Conservation (phyloP, 805 yeast genomes). For the Pichia kluyveri region DNA sequence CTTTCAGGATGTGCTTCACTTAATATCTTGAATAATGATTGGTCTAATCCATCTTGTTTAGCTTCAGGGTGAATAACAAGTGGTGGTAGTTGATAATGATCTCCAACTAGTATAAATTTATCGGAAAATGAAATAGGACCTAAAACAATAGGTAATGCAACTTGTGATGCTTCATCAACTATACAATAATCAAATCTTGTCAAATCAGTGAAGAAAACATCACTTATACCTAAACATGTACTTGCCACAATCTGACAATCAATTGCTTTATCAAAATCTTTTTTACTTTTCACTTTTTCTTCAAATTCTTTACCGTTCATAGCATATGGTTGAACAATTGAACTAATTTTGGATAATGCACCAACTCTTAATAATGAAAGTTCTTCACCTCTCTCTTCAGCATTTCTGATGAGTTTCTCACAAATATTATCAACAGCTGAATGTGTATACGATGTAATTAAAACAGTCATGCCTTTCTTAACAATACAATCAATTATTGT, state of each 20-base stretch:
- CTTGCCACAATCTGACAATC: slow-evolving; percentile 74
- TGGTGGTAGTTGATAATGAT: slow-evolving; percentile 90
- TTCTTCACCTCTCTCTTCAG: not conserved
- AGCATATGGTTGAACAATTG: slow-evolving; percentile 44
- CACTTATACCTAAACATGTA: slow-evolving; percentile 73
- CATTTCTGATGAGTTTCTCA: slow-evolving; percentile 44
- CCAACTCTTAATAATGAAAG: slow-evolving; percentile 64
- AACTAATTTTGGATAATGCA: slow-evolving; percentile 47
- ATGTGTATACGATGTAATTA: slow-evolving; percentile 83
- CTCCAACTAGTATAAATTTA: slow-evolving; percentile 89
- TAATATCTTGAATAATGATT: slow-evolving; percentile 66
- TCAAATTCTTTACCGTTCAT: slow-evolving; percentile 31
- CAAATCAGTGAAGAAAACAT: slow-evolving; percentile 45
- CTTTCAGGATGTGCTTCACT: slow-evolving; percentile 66
- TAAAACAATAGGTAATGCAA: slow-evolving; percentile 80
- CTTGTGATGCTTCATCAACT: slow-evolving; percentile 94
- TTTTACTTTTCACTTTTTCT: slow-evolving; percentile 24
- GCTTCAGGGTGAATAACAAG: slow-evolving; percentile 67
- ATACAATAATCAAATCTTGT: slow-evolving; percentile 81
- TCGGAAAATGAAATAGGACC: slow-evolving; percentile 79
- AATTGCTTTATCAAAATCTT: slow-evolving; percentile 39
- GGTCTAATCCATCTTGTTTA: slow-evolving; percentile 51
- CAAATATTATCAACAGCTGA: slow-evolving; percentile 94
- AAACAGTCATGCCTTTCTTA: slow-evolving; percentile 51
- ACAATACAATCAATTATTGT: slow-evolving; percentile 58